Conservation (phyloP, 139 green algal genomes). For the Coelastrella sp. region DNA sequence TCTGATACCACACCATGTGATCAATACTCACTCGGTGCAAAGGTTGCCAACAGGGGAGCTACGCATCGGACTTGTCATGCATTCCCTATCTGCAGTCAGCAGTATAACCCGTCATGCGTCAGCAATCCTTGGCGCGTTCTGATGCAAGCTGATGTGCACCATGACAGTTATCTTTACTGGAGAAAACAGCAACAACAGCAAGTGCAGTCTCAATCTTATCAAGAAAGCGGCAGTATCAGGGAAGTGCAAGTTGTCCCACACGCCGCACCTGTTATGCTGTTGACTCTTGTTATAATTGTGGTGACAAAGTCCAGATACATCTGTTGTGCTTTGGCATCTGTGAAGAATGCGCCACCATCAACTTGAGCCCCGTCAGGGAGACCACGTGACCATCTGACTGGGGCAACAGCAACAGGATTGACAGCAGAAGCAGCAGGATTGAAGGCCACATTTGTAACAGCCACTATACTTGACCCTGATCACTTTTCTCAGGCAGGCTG, state of each 20-base stretch:
- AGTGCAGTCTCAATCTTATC: no score
- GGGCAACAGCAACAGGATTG: background rate
- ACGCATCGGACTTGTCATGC: no score
- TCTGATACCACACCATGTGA: background rate
- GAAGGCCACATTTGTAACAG: background rate
- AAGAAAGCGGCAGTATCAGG: no score
- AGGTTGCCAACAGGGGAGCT: background rate
- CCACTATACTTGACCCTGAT: no score
- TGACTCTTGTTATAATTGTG: slow-evolving; percentile 56
- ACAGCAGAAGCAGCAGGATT: background rate
- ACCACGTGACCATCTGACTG: background rate
- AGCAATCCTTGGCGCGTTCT: no score
- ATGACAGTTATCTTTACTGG: no score
- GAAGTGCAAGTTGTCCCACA: background rate
- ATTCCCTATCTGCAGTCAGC: no score
- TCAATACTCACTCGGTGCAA: no score
- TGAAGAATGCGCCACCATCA: slow-evolving; percentile 63
- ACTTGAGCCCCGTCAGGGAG: slow-evolving; percentile 7
- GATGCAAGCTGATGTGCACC: no score
- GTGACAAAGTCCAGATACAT: slow-evolving; percentile 67
- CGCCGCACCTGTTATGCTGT: slow-evolving; percentile 65
- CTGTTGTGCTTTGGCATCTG: slow-evolving; percentile 46
- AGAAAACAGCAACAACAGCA: background rate
- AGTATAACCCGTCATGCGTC: no score
- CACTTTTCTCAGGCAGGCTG: no score